Evolutionary conservation across 176 grass and related monocot genomes (phyloP).

Genomic region (Juncus effusus): DNA sequence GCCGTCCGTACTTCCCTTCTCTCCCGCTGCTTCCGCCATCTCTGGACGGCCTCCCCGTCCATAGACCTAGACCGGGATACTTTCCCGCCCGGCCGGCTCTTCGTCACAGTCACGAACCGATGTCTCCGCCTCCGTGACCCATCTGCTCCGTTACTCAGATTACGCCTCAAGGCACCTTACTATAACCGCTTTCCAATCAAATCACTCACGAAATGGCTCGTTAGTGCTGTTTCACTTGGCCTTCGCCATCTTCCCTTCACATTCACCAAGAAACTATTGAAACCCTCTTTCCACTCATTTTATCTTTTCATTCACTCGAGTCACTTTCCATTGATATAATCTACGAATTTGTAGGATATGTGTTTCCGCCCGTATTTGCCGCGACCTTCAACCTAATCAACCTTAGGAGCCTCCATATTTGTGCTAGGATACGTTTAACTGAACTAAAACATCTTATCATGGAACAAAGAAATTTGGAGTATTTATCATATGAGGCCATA

Average conservation of each 20-base stretch:
- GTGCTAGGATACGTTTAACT: neutral
- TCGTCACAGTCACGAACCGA: neutral
- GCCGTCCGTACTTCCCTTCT: neutral
- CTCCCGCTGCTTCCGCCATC: neutral
- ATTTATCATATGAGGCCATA: neutral
- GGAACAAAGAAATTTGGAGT: slow-evolving; percentile 3
- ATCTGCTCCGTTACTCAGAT: neutral
- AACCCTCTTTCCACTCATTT: neutral
- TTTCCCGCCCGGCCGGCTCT: neutral
- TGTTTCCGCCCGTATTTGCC: neutral
- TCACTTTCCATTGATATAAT: neutral
- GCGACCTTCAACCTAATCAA: neutral
- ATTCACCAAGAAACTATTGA: neutral
- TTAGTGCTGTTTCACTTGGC: neutral
- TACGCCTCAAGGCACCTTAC: neutral
- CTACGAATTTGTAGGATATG: neutral
- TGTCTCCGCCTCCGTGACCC: neutral
- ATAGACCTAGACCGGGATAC: neutral
- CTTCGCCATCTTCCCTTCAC: neutral
- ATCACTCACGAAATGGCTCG: slow-evolving; percentile 3
- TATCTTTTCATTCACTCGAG: neutral
- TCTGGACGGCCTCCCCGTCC: slow-evolving; percentile 4
- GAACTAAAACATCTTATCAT: neutral
- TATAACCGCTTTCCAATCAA: neutral
- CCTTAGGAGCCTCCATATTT: neutral